Percentiles rank a stretch among this genome's conserved stretches.
Conservation (phyloP, 306 rosid species). For the Prunus armeniaca region DNA sequence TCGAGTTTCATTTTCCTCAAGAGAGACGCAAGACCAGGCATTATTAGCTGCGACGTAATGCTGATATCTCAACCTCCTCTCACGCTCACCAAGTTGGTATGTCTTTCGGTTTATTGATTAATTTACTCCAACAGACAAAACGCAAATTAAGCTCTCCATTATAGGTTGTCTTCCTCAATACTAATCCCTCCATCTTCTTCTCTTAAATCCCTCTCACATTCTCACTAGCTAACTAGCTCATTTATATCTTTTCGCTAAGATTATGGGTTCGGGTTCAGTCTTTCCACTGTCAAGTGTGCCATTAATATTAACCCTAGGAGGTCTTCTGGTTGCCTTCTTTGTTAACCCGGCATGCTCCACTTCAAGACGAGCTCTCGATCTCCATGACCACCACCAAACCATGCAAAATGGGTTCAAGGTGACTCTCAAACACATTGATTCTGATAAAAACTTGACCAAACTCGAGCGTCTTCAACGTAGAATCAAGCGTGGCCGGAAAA, state of each 20-base stretch:
- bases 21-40: neutral
- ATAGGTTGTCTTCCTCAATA: neutral
- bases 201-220: neutral
- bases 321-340: constrained; percentile 12
- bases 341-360: constrained; percentile 42
- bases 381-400: neutral
- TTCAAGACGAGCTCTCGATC: constrained; percentile 31
- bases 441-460: constrained; percentile 62
- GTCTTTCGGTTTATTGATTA: neutral
- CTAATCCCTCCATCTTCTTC: neutral
- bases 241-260: neutral
- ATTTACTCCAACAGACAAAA: neutral
- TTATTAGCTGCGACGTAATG: neutral
- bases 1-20: neutral
- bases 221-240: neutral
- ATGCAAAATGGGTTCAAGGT: constrained; percentile 40
- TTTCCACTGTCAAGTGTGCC: neutral
- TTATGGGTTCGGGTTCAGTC: constrained; percentile 8
- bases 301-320: constrained; percentile 2
- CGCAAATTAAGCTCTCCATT: neutral
- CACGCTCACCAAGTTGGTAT: neutral
- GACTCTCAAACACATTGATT: constrained; percentile 61
- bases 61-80: neutral
- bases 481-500: constrained; percentile 42
- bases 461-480: constrained; percentile 64